Evolutionary conservation across 768 basidiomycete species (phyloP).

Genomic region (Hortiboletus campestris): DNA sequence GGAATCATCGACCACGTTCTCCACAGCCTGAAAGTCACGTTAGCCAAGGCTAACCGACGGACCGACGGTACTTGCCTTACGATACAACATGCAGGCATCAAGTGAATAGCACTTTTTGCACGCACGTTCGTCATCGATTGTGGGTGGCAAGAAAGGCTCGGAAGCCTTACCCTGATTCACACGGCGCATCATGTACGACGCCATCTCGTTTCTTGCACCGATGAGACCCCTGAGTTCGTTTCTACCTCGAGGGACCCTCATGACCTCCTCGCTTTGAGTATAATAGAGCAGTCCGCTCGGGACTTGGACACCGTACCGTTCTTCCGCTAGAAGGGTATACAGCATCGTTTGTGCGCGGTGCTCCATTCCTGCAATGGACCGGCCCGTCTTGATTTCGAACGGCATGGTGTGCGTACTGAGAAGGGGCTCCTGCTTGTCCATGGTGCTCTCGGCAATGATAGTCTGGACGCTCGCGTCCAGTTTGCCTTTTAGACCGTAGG

Average conservation of each 20-base stretch:
- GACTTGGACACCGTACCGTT: conserved; percentile 85
- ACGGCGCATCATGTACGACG: conserved; percentile 67
- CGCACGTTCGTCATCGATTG: conserved; percentile 75
- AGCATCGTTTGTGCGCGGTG: conserved; percentile 98
- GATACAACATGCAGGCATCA: conserved; percentile 92
- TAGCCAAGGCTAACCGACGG: neutral
- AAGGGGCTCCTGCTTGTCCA: conserved; percentile 22
- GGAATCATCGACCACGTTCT: conserved; percentile 51
- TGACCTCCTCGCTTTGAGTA: conserved; percentile 86
- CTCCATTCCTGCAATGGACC: conserved; percentile 73
- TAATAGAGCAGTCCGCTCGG: conserved; percentile 89
- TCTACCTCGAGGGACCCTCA: conserved; percentile 72
- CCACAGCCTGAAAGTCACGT: conserved; percentile 54
- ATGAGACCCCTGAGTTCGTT: conserved; percentile 87
- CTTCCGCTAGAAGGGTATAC: conserved; percentile 86
- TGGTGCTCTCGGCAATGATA: conserved; percentile 49
- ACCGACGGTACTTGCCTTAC: conserved; percentile 52
- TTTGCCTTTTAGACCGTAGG: conserved; percentile 93
- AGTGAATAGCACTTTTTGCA: conserved; percentile 82
- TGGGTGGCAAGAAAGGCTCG: conserved; percentile 76
- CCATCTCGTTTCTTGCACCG: conserved; percentile 81
- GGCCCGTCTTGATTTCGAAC: conserved; percentile 96
- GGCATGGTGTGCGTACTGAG: conserved; percentile 48
- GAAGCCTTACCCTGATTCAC: conserved; percentile 22
- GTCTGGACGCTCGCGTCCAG: conserved; percentile 86